phyloP scores from a whole-genome alignment of 2,329 filamentous ascomycete genomes.

The Diaporthe sp. region DNA sequence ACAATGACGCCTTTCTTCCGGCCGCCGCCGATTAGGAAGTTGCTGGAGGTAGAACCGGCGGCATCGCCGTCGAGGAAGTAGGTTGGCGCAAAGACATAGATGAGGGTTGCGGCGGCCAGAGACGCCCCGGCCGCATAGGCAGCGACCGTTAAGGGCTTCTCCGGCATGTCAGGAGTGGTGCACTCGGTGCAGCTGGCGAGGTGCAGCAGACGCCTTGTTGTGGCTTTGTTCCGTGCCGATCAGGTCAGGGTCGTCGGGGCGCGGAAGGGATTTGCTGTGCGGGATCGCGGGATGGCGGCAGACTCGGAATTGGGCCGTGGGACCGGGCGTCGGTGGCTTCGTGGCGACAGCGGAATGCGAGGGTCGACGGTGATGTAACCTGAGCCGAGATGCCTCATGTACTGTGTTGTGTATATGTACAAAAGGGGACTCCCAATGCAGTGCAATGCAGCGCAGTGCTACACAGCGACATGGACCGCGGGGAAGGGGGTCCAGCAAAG shows the following conservation, averaged over 20 bases:
- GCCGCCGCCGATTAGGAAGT: constrained; percentile 45
- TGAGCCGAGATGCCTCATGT: neutral
- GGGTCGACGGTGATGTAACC: constrained; percentile 13
- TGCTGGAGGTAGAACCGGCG: constrained; percentile 57
- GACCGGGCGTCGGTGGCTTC: constrained; percentile 1
- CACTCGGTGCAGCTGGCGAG: constrained; percentile 1
- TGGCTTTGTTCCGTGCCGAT: constrained; percentile 15
- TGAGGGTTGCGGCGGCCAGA: constrained; percentile 91
- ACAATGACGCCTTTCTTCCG: constrained; percentile 88
- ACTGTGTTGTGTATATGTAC: constrained; percentile 5
- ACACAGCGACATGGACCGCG: constrained; percentile 10
- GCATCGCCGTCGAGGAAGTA: constrained; percentile 92
- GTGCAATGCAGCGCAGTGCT: neutral
- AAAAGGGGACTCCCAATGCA: constrained; percentile 1
- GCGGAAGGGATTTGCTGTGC: constrained; percentile 6
- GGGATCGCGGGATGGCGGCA: constrained; percentile 16
- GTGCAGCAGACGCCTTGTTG: neutral
- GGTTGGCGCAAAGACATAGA: constrained; percentile 98
- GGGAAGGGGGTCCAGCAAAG: neutral
- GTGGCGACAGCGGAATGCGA: constrained; percentile 6
- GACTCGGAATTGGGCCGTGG: constrained; percentile 30
- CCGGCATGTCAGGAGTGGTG: constrained; percentile 71
- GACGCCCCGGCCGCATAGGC: constrained; percentile 97
- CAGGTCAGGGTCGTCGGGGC: constrained; percentile 13
- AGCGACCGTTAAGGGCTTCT: constrained; percentile 85